Evolutionary conservation across 306 rosid species (phyloP).

Genomic region (Casuarina glauca): DNA sequence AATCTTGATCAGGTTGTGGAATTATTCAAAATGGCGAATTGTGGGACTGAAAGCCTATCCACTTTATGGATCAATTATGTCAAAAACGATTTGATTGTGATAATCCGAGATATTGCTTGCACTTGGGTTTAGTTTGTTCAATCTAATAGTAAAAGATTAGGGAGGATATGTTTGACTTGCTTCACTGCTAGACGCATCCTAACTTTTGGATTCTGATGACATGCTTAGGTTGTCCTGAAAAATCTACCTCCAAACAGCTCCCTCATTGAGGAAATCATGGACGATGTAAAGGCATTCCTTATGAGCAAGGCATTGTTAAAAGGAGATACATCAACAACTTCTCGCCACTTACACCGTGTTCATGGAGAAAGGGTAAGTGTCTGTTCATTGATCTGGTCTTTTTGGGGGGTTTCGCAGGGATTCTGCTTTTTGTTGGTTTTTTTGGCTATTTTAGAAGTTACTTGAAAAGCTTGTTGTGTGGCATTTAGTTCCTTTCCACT

Average conservation of each 20-base stretch:
- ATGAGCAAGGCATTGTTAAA: slow-evolving; percentile 77
- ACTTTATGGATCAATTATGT: background rate
- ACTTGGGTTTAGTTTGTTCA: slow-evolving; percentile 5
- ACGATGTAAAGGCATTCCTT: slow-evolving; percentile 79
- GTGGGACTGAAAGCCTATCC: slow-evolving; percentile 9
- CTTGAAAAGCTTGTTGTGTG: background rate
- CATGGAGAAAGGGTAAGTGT: slow-evolving; percentile 71
- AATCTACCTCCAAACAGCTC: slow-evolving; percentile 87
- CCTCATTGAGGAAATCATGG: slow-evolving; percentile 75
- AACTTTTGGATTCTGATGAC: slow-evolving; percentile 28
- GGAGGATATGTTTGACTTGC: slow-evolving; percentile 18
- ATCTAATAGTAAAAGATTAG: slow-evolving; percentile 18
- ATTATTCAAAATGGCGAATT: slow-evolving; percentile 9
- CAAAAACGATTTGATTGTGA: slow-evolving; percentile 11
- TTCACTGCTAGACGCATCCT: slow-evolving; percentile 4
- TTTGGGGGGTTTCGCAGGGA: background rate
- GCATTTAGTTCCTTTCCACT: too few species aligned
- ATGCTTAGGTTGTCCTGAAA: slow-evolving; percentile 74
- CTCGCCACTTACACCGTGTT: slow-evolving; percentile 63
- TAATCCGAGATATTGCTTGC: slow-evolving; percentile 6
- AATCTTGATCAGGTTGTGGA: slow-evolving; percentile 16
- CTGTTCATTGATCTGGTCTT: slow-evolving; percentile 17
- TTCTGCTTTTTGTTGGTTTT: background rate
- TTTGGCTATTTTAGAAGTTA: background rate
- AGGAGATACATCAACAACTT: slow-evolving; percentile 63